These are phyloP conservation scores for Podospora anserina DNA, from an alignment of 495 filamentous ascomycete genomes.

Conservation along the genomic window DNA sequence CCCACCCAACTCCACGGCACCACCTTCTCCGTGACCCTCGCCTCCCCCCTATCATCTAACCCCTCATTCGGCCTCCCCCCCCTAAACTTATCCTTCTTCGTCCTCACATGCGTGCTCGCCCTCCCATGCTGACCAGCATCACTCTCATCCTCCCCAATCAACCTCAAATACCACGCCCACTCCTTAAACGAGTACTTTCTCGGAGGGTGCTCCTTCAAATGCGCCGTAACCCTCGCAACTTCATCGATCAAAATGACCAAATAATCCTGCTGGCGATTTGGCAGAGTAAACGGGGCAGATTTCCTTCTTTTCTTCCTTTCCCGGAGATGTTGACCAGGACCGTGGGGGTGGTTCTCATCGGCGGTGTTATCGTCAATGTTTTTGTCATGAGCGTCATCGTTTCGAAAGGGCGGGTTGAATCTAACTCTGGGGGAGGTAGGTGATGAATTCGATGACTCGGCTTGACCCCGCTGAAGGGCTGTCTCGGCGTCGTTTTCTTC, in stretches of 20 bases:
- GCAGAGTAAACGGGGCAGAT: slow-evolving; percentile 25
- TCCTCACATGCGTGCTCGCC: slow-evolving; percentile 7
- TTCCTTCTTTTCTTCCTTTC: not conserved
- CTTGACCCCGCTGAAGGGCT: slow-evolving; percentile 16
- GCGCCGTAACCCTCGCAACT: slow-evolving; percentile 61
- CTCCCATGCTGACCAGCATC: slow-evolving; percentile 40
- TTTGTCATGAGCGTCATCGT: slow-evolving; percentile 21
- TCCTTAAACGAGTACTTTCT: slow-evolving; percentile 74
- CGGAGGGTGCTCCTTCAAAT: slow-evolving; percentile 56
- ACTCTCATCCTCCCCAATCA: slow-evolving; percentile 69
- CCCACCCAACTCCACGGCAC: slow-evolving; percentile 74
- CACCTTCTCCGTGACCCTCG: not conserved
- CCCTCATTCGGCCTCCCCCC: slow-evolving; percentile 21
- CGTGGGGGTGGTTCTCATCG: slow-evolving; percentile 12
- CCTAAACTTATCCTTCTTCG: not conserved
- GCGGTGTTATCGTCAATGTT: slow-evolving; percentile 20
- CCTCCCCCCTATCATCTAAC: slow-evolving; percentile 13
- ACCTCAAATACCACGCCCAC: slow-evolving; percentile 75
- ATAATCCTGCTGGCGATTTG: slow-evolving; percentile 52
- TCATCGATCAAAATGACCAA: slow-evolving; percentile 66
- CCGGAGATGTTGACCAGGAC: not conserved
- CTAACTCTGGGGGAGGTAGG: not conserved
- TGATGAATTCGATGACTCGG: slow-evolving; percentile 7
- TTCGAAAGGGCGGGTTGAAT: not conserved
- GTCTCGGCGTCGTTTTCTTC: slow-evolving; percentile 18